Conservation (phyloP, 768 basidiomycete genomes). For the Serendipita sp. region DNA sequence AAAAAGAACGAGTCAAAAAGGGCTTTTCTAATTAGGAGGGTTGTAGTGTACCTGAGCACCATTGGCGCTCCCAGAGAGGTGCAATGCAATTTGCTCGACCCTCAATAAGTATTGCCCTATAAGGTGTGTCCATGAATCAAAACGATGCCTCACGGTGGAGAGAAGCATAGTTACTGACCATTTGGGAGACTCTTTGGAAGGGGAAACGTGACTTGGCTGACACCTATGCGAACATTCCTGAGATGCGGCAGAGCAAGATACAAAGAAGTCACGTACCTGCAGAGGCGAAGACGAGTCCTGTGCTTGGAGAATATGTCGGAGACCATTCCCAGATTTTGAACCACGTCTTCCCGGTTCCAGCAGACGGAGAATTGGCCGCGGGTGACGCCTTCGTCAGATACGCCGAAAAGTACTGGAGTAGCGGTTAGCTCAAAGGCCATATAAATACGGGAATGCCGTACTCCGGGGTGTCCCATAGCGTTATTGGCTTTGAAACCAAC, state of each 20-base stretch:
- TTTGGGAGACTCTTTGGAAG: constrained; percentile 12
- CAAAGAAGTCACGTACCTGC: neutral
- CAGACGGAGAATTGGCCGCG: constrained; percentile 13
- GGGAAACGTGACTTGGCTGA: constrained; percentile 12
- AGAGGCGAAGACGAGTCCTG: constrained; percentile 10
- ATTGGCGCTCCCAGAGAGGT: constrained; percentile 10
- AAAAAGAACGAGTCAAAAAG: neutral
- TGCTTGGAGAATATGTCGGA: constrained; percentile 6
- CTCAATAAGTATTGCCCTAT: constrained; percentile 14
- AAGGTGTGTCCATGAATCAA: neutral
- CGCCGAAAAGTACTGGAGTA: constrained; percentile 10
- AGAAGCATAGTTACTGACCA: neutral
- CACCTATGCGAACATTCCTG: neutral
- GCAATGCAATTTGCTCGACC: constrained; percentile 15
- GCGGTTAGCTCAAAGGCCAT: neutral
- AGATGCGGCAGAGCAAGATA: too few relatives aligned
- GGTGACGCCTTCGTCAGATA: constrained; percentile 14
- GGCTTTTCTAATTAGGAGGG: neutral
- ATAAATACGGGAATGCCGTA: constrained; percentile 1
- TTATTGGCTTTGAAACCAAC: constrained; percentile 18
- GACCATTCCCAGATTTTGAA: constrained; percentile 15
- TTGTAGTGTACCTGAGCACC: constrained; percentile 13
- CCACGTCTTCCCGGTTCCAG: constrained; percentile 13
- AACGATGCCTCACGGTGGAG: neutral
- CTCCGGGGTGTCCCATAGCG: constrained; percentile 13